Evolutionary conservation across 352 stramenopile species (phyloP), one percentile per base, ranked within the genome.

Genomic region (Phytophthora agathidicida): DNA sequence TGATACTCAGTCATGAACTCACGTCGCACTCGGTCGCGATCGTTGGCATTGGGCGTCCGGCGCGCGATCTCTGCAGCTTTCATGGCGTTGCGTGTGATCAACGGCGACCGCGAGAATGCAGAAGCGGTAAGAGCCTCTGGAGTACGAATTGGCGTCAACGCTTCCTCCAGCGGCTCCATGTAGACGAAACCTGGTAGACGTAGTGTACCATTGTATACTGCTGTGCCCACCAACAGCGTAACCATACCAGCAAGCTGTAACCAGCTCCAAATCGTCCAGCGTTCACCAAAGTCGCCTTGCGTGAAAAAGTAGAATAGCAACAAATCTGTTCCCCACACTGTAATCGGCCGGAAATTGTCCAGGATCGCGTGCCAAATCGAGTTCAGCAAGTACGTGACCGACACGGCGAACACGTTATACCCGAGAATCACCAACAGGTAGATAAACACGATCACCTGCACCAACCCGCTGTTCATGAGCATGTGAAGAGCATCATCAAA

Each of bases 341-440:
- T 98, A 60, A 99, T 98, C 8, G 96, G 94, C 28, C 95, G 84
- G 75, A 99, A 99, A 66, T 99, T 99, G 83, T 99, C 96, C 10
- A 99, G 73, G 68, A 99, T 99, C 24, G 96, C 97, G 79, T 99
- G 96, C 96, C 96, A 99, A 41, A 99, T 96, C 33, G 90, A 97
- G 77, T 97, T 98, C 27, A 99, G 72, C 53, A 98, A 74, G 53
- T 97, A 98, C 32, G 96, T 99, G 7, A 99, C 95, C 42, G 97
- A 94, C 13, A 99, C 95, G 10, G 94, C 95, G 63, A 99, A 97
- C 16, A 98, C 91, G 71, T 99, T 99, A 84, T 98, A 99, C 37
- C 88, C 81, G 11, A 98, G 91, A 63, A 98, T 98, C 17, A 96
- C 80, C 16, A 98, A 53, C 42, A 98, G 83, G 66, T 98, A 98